phyloP scores from a whole-genome alignment of 805 yeast species.

The Candida ficus region DNA sequence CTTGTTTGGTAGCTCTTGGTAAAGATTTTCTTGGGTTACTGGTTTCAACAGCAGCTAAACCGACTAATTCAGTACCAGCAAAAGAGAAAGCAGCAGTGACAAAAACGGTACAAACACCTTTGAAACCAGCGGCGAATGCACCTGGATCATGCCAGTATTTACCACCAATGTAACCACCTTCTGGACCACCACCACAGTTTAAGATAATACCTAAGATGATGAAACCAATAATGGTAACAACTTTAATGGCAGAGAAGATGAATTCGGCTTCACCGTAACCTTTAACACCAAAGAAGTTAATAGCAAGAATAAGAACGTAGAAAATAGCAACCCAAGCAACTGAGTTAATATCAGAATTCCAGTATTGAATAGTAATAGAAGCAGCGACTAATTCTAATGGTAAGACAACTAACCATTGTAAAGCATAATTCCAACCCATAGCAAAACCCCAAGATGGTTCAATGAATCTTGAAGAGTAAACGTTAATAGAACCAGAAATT shows the following conservation, averaged over 20 bases:
- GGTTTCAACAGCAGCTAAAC: constrained; percentile 49
- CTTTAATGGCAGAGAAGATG: constrained; percentile 61
- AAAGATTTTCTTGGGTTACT: constrained; percentile 50
- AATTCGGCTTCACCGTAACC: constrained; percentile 53
- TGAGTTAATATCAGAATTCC: constrained; percentile 40
- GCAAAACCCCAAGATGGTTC: constrained; percentile 60
- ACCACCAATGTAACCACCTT: constrained; percentile 42
- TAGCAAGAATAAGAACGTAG: constrained; percentile 38
- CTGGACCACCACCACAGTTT: constrained; percentile 56
- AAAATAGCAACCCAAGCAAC: constrained; percentile 47
- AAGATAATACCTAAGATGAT: constrained; percentile 50
- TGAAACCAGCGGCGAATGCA: constrained; percentile 57
- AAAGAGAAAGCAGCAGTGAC: constrained; percentile 50
- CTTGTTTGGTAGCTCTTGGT: constrained; percentile 49
- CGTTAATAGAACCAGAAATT: constrained; percentile 59
- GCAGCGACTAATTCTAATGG: constrained; percentile 51
- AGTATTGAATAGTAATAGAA: constrained; percentile 46
- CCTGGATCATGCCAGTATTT: constrained; percentile 50
- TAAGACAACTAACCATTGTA: constrained; percentile 45
- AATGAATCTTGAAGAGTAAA: constrained; percentile 51
- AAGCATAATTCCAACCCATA: constrained; percentile 51
- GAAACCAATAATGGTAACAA: constrained; percentile 59
- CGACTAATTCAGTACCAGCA: constrained; percentile 63
- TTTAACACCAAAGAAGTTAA: constrained; percentile 49
- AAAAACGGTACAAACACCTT: constrained; percentile 52